Conservation (phyloP, 768 basidiomycete species). For the Mrakia gelida region DNA sequence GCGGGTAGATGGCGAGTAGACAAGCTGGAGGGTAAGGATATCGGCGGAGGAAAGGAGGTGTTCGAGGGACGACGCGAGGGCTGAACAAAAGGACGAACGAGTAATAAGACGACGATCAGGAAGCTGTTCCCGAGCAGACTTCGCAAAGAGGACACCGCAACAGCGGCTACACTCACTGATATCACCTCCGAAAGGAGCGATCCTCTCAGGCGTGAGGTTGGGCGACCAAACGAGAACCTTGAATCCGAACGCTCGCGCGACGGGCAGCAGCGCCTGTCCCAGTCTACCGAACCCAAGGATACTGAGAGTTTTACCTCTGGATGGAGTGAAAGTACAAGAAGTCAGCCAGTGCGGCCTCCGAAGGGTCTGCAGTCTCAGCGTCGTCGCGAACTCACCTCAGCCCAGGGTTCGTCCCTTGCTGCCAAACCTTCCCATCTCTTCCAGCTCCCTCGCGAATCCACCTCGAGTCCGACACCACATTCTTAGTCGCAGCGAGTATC, state of each 20-base stretch:
- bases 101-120: too few relatives aligned
- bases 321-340: neutral
- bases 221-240: slow-evolving; percentile 63
- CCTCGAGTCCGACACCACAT: slow-evolving; percentile 53
- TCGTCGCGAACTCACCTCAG: slow-evolving; percentile 4
- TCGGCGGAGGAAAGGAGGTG: slow-evolving; percentile 56
- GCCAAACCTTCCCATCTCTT: slow-evolving; percentile 50
- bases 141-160: neutral
- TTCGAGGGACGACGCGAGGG: slow-evolving; percentile 48
- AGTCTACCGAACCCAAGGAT: slow-evolving; percentile 61
- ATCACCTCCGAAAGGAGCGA: slow-evolving; percentile 53
- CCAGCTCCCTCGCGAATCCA: slow-evolving; percentile 49
- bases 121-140: too few relatives aligned
- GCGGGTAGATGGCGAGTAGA: slow-evolving; percentile 53
- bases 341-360: neutral
- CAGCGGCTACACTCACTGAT: slow-evolving; percentile 40
- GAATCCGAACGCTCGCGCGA: slow-evolving; percentile 60
- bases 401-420: slow-evolving; percentile 42
- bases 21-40: slow-evolving; percentile 60
- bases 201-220: slow-evolving; percentile 58
- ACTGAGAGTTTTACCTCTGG: slow-evolving; percentile 55
- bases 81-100: neutral
- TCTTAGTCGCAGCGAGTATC: slow-evolving; percentile 54
- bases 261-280: slow-evolving; percentile 50
- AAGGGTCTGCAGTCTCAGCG: neutral